These are phyloP conservation scores for Tetracladium setigerum DNA, from an alignment of 495 filamentous ascomycete species.

Conservation along the genomic window DNA sequence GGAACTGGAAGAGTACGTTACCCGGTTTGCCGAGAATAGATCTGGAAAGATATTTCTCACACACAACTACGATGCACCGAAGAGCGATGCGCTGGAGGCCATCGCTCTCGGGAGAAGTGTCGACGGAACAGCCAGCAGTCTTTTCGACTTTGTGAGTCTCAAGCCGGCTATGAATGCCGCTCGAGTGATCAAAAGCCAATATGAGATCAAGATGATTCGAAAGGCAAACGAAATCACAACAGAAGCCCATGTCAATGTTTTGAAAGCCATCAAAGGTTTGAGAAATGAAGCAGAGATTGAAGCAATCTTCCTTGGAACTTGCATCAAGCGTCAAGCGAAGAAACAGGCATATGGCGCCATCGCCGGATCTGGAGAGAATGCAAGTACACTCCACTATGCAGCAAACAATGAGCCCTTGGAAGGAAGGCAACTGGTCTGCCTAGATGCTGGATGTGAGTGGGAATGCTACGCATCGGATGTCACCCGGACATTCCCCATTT, in stretches of 20 bases:
- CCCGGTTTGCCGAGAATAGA: slow-evolving; percentile 23
- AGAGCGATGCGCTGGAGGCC: slow-evolving; percentile 52
- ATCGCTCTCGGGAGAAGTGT: slow-evolving; percentile 66
- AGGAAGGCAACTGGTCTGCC: slow-evolving; percentile 64
- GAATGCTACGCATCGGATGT: slow-evolving; percentile 79
- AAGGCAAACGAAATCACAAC: slow-evolving; percentile 78
- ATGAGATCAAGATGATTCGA: slow-evolving; percentile 74
- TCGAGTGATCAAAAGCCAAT: slow-evolving; percentile 75
- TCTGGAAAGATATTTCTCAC: slow-evolving; percentile 30
- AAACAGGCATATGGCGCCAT: slow-evolving; percentile 84
- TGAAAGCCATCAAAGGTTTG: slow-evolving; percentile 55
- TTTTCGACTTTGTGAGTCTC: slow-evolving; percentile 53
- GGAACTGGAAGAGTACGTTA: slow-evolving; percentile 31
- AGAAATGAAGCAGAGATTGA: slow-evolving; percentile 79
- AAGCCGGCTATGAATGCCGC: slow-evolving; percentile 70
- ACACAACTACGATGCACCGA: slow-evolving; percentile 13
- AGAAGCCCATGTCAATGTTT: slow-evolving; percentile 64
- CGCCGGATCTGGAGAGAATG: slow-evolving; percentile 66
- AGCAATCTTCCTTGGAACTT: slow-evolving; percentile 65
- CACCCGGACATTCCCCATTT: slow-evolving; percentile 81
- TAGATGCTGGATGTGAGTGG: slow-evolving; percentile 83
- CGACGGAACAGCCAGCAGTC: slow-evolving; percentile 32
- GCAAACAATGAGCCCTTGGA: slow-evolving; percentile 62
- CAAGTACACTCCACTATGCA: slow-evolving; percentile 82
- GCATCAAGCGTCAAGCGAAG: slow-evolving; percentile 63